Evolutionary conservation across 2,329 filamentous ascomycete genomes (phyloP), one percentile per base, ranked within the genome.

Genomic region (Thielaviopsis punctulata): DNA sequence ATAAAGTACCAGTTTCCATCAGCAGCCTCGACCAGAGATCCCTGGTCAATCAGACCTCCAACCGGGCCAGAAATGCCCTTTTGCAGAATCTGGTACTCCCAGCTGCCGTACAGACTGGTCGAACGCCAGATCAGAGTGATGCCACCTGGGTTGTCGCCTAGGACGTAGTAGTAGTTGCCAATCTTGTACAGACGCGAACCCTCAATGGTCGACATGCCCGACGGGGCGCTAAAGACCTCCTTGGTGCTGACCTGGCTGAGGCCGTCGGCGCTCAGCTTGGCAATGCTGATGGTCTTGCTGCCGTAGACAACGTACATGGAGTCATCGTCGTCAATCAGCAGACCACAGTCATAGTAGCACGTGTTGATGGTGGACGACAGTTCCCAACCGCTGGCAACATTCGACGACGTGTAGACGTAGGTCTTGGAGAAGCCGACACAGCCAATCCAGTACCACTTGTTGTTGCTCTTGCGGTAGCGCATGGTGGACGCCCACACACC

Each of bases 271-370:
- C 68, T 68, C 2, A 80, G 64, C 58, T 76, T 68, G 1, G 76
- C 71, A 1, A 80, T 68, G 8, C 56, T 63, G 49, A 79, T 68
- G 2, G 70, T 64, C 0, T 62, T 68, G 46, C 66, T 69, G 4
- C 74, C 76, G 57, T 76, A 77, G 0, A 68, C 72, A 0, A 80
- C 69, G 49, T 78, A 80, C 66, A 78, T 73, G 1, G 69, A 73
- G 53, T 78, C 76, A 27, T 79, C 69, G 25, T 76, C 72, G 49
- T 79, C 76, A 25, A 80, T 68, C n/a, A 79, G 60, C 0, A 80
- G 60, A 0, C 77, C 75, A 18, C 65, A 69, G 59, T 80, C 76
- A 57, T 80, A 80, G 58, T 75, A 77, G 60, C 75, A 80, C 39
- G 19, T 33, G 12, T 48, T 12, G n/a, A 54, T 54, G 1, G 60